phyloP scores from a whole-genome alignment of 2,329 filamentous ascomycete species.

The Podosphaera leucotricha region DNA sequence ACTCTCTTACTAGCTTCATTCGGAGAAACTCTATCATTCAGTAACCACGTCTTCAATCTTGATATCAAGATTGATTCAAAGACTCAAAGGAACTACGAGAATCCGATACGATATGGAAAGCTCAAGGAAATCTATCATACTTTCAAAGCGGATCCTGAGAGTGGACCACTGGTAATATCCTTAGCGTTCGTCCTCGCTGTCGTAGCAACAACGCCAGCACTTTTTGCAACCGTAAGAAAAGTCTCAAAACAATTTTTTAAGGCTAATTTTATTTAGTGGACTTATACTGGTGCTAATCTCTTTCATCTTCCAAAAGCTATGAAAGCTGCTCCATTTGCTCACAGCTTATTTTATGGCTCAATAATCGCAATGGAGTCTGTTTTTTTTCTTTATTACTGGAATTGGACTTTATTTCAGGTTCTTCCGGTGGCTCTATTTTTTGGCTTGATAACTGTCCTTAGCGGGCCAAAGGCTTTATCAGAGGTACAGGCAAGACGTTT shows the following conservation, averaged over 20 bases:
- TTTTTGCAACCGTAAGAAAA: constrained; percentile 43
- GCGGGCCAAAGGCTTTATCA: constrained; percentile 69
- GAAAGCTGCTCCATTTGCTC: constrained; percentile 52
- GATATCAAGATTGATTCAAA: constrained; percentile 32
- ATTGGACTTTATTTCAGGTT: constrained; percentile 78
- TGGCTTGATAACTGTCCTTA: constrained; percentile 52
- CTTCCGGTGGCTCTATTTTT: constrained; percentile 50
- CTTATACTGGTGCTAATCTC: constrained; percentile 59
- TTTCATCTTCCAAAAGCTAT: constrained; percentile 56
- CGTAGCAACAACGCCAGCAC: constrained; percentile 44
- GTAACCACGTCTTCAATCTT: constrained; percentile 50
- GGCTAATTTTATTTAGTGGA: constrained; percentile 35
- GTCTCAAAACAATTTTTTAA: neutral
- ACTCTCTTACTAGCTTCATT: constrained; percentile 71
- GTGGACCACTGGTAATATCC: constrained; percentile 58
- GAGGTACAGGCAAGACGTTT: constrained; percentile 80
- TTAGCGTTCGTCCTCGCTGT: constrained; percentile 55
- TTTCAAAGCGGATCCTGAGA: constrained; percentile 60
- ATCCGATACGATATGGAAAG: constrained; percentile 63
- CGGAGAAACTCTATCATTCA: constrained; percentile 44
- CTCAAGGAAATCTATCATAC: constrained; percentile 72
- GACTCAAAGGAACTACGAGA: constrained; percentile 34
- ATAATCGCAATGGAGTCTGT: constrained; percentile 71
- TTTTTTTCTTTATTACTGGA: constrained; percentile 85
- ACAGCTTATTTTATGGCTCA: constrained; percentile 67